Base-by-base conservation (phyloP, 2,329 filamentous ascomycete genomes). In the Westerdykella ornata region DNA sequence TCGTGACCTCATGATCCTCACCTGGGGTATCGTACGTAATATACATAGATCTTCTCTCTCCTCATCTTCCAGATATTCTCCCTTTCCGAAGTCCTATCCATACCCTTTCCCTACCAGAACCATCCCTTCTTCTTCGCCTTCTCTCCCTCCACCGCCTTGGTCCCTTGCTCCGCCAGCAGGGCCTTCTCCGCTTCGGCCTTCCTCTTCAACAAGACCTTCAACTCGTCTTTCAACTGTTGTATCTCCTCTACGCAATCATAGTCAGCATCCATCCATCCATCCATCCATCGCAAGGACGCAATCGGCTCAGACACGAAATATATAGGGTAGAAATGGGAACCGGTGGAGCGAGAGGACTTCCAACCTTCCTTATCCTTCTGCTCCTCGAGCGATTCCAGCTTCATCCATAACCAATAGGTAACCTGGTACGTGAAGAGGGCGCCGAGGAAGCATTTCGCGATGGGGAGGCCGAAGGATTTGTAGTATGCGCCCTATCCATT, bases 391-490 rank as follows among this genome's bases (percentile, higher is more conserved):
- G 77, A 76, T 64, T 89, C 85, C 38, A 90, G 72, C 65, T 82
- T 85, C 29, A 78, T 62, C 86, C 86, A 92, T 12, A 68, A 69
- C 70, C 78, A 87, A 67, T 89, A 90, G 12, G 76, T 66, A n/a
- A 85, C 55, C 66, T 92, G 86, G 63, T 90, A 92, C 2, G 82
- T 84, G 58, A 87, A 81, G 41, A 88, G 76, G 40, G 86, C 84
- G 58, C 84, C 75, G 29, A 90, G 73, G 50, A 87, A 77, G 40
- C 81, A 80, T 68, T 88, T 90, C 39, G 78, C 75, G 35, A 90
- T 72, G 2, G 86, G 85, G 1, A 83, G 75, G 30, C 81, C 79
- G 59, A 88, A 88, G 12, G 78, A 80, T 59, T 79, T 82, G 72
- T 88, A 90, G 68, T 89, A 89, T 35, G 74, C 70, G 37, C 77